Evolutionary conservation across 306 rosid species (phyloP).

Genomic region (Cucurbita moschata): DNA sequence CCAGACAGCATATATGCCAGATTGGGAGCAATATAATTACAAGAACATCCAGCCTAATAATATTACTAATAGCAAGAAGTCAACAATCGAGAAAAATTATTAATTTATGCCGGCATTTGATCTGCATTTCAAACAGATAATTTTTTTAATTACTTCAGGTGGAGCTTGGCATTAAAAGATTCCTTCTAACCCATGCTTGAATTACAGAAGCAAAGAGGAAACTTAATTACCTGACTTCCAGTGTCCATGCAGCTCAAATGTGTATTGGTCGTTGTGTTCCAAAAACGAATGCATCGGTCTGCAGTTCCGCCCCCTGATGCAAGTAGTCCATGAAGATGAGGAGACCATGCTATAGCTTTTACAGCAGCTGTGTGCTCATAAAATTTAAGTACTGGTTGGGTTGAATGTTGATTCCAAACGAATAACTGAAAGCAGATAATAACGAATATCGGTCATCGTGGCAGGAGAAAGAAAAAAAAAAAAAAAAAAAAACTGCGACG

Average conservation of each 20-base stretch:
- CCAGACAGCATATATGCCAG: not conserved
- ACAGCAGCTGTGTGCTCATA: conserved; percentile 98
- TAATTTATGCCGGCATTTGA: not conserved
- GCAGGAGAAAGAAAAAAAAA: conserved; percentile 11
- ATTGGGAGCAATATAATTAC: not conserved
- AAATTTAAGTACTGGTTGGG: conserved; percentile 86
- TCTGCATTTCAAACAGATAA: not conserved
- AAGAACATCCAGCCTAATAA: not conserved
- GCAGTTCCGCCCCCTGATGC: conserved; percentile 99
- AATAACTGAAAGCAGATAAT: conserved; percentile 40
- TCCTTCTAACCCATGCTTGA: not conserved
- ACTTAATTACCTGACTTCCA: conserved; percentile 82
- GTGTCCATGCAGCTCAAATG: conserved; percentile 93
- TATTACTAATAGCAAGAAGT: not conserved
- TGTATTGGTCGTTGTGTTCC: conserved; percentile 95
- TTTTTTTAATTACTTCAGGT: not conserved
- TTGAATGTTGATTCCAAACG: conserved; percentile 96
- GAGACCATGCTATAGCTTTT: conserved; percentile 99
- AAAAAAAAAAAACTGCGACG: conserved; percentile 4
- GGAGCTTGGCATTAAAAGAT: not conserved
- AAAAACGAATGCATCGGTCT: conserved; percentile 87
- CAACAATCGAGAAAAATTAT: not conserved
- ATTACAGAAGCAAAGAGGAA: conserved; percentile 4
- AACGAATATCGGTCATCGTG: conserved; percentile 9
- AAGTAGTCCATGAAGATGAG: conserved; percentile 98